Evolutionary conservation across 345 rosid species (phyloP).

Genomic region (Bruguiera gymnorhiza): DNA sequence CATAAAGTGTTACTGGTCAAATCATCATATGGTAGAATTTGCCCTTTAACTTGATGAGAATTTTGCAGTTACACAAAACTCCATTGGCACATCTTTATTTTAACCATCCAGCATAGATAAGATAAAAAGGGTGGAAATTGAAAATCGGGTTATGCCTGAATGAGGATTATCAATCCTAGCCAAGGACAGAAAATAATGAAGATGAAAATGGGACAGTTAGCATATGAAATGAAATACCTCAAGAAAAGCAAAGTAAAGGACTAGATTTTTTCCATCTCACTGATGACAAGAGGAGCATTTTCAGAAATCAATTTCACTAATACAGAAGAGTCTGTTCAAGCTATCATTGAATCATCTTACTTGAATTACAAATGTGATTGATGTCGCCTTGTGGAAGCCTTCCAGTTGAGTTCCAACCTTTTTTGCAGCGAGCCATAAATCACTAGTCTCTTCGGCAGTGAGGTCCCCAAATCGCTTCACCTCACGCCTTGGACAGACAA

Average conservation of each 20-base stretch:
- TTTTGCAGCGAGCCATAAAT: slow-evolving; percentile 78
- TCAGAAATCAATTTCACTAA: not conserved
- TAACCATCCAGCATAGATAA: too few species aligned
- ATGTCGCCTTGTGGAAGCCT: slow-evolving; percentile 65
- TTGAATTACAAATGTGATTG: slow-evolving; percentile 75
- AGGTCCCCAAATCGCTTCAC: slow-evolving; percentile 86
- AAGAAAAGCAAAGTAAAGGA: not conserved
- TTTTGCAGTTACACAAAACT: too few species aligned
- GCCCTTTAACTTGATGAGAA: too few species aligned
- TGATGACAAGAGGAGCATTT: not conserved
- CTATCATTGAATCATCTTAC: slow-evolving; percentile 32
- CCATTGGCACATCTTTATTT: too few species aligned
- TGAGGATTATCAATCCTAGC: not conserved
- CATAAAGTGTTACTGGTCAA: too few species aligned
- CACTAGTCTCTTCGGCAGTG: slow-evolving; percentile 70
- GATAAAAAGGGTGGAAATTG: not conserved
- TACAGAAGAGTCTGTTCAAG: not conserved
- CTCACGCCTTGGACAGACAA: slow-evolving; percentile 80
- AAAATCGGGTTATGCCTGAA: not conserved
- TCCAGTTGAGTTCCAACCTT: slow-evolving; percentile 73
- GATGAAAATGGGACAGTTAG: too few species aligned
- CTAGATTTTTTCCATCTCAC: not conserved
- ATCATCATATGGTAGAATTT: too few species aligned
- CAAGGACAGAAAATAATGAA: not conserved
- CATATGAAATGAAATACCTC: too few species aligned